Evolutionary conservation across 768 basidiomycete genomes (phyloP).

Genomic region (Hydnum rufescens): DNA sequence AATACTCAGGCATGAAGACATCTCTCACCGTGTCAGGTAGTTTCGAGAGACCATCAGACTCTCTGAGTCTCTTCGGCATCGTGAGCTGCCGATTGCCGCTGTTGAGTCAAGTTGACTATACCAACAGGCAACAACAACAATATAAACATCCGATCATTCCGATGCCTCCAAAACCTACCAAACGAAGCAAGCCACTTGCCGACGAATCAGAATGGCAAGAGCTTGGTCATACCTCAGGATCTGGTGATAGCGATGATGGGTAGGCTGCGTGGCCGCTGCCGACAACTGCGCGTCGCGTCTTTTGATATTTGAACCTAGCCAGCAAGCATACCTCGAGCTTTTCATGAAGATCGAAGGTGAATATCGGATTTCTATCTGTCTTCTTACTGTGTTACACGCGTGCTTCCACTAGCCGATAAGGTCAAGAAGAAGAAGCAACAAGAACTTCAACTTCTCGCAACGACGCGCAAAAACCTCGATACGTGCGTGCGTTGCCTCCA

Average conservation of each 20-base stretch:
- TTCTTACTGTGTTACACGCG: too few species aligned
- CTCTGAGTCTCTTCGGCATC: too few species aligned
- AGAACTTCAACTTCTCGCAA: not conserved
- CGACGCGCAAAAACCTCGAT: not conserved
- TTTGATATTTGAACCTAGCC: not conserved
- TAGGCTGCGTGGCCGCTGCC: not conserved
- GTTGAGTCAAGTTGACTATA: too few species aligned
- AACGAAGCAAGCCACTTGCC: not conserved
- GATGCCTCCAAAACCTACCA: not conserved
- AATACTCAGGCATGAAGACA: too few species aligned
- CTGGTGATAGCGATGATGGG: not conserved
- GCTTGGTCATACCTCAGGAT: not conserved
- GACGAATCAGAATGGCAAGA: not conserved
- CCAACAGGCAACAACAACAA: too few species aligned
- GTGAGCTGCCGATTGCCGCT: too few species aligned
- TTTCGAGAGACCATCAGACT: too few species aligned
- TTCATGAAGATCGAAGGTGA: not conserved
- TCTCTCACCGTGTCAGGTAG: too few species aligned
- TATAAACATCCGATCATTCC: not conserved
- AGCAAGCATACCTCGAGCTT: not conserved
- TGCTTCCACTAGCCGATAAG: not conserved
- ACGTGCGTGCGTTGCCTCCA: not conserved
- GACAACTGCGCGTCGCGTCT: not conserved
- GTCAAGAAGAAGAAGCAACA: conserved; percentile 1
- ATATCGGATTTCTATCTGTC: too few species aligned